These are phyloP conservation scores for Dothidotthia symphoricarpi DNA, from an alignment of 2,329 filamentous ascomycete genomes.

Conservation along the genomic window DNA sequence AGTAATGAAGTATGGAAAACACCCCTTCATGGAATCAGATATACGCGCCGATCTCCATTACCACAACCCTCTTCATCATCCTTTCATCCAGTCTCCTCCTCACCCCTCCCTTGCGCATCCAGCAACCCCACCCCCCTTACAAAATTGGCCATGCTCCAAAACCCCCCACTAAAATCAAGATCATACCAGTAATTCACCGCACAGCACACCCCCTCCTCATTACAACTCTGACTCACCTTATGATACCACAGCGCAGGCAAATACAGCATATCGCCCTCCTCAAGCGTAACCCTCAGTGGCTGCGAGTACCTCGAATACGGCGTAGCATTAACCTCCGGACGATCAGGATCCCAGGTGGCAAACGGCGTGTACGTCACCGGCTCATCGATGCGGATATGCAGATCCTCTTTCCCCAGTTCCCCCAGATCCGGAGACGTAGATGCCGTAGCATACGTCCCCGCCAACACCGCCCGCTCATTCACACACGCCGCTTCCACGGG, in stretches of 20 bases:
- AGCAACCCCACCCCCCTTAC: conserved; percentile 35
- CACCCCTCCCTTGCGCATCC: conserved; percentile 9
- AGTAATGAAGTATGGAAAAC: no score
- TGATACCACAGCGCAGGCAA: conserved; percentile 80
- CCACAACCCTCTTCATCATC: no score
- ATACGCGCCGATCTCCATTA: no score
- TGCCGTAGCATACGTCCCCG: conserved; percentile 56
- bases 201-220: conserved; percentile 68
- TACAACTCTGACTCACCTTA: conserved; percentile 72
- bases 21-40: no score
- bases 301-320: conserved; percentile 59
- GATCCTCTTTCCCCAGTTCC: conserved; percentile 7
- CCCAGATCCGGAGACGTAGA: conserved; percentile 14
- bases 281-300: conserved; percentile 65
- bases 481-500: conserved; percentile 68
- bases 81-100: no score
- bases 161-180: conserved; percentile 69
- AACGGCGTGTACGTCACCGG: conserved; percentile 59
- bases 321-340: conserved; percentile 48
- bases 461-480: conserved; percentile 58
- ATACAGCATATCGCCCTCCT: conserved; percentile 78
- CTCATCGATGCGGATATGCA: conserved; percentile 36
- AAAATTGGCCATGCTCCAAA: conserved; percentile 63
- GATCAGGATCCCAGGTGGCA: conserved; percentile 72
- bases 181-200: conserved; percentile 88